phyloP scores from a whole-genome alignment of 805 yeast genomes.

The Starmerella riodocensis region DNA sequence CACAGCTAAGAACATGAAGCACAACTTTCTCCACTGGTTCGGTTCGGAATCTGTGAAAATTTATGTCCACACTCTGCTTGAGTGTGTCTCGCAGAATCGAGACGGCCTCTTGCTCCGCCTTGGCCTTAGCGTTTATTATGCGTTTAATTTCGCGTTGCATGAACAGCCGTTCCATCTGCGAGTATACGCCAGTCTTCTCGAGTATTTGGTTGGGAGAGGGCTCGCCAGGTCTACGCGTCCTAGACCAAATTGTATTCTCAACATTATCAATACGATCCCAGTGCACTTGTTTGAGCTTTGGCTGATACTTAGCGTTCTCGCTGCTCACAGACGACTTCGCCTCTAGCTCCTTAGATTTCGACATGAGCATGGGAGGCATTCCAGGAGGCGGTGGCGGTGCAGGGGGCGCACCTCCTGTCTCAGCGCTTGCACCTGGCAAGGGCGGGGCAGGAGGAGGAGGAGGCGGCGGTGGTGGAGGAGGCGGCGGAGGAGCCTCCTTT shows the following conservation, averaged over 20 bases:
- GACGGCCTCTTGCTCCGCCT: constrained; percentile 38
- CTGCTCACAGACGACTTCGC: background rate
- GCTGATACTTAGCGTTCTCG: background rate
- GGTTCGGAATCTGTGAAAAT: constrained; percentile 62
- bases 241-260: constrained; percentile 74
- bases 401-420: constrained; percentile 25
- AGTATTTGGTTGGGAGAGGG: constrained; percentile 51
- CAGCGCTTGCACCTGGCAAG: constrained; percentile 20
- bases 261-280: constrained; percentile 89
- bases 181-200: constrained; percentile 62
- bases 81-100: constrained; percentile 69
- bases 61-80: constrained; percentile 91
- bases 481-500: too few relatives aligned
- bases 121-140: constrained; percentile 33
- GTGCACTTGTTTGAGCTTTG: constrained; percentile 75
- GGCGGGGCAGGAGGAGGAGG: constrained; percentile 30
- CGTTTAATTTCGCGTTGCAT: constrained; percentile 64
- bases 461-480: constrained; percentile 17
- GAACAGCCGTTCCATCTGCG: constrained; percentile 73
- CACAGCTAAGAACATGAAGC: constrained; percentile 60
- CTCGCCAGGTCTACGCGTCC: constrained; percentile 31
- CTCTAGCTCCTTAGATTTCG: background rate
- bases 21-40: constrained; percentile 55
- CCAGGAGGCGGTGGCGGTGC: constrained; percentile 19
- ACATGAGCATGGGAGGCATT: constrained; percentile 16